Evolutionary conservation across 2,329 filamentous ascomycete species (phyloP).

Genomic region (Ascochyta clinopodiicola): DNA sequence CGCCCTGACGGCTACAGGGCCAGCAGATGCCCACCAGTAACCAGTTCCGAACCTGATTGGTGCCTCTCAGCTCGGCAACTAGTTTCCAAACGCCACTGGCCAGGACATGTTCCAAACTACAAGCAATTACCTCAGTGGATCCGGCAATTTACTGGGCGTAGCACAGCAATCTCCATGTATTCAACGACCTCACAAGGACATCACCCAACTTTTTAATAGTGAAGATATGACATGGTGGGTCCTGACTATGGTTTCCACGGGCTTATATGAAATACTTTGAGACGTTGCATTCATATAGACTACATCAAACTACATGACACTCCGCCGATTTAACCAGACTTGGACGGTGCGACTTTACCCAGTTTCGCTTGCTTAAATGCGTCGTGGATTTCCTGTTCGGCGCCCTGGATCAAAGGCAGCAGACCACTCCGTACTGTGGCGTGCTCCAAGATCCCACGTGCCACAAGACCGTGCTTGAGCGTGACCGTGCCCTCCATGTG

Average conservation of each 20-base stretch:
- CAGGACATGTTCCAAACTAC: background rate
- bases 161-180: conserved; percentile 34
- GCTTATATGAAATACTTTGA: background rate
- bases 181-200: conserved; percentile 30
- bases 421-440: conserved; percentile 59
- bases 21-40: too few species aligned
- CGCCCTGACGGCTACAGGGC: too few species aligned
- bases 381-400: conserved; percentile 53
- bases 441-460: conserved; percentile 57
- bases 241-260: conserved; percentile 11
- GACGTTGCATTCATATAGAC: too few species aligned
- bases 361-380: conserved; percentile 47
- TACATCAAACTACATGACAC: too few species aligned
- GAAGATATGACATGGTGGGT: conserved; percentile 29
- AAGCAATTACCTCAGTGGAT: background rate
- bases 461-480: conserved; percentile 60
- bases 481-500: conserved; percentile 63
- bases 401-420: conserved; percentile 53
- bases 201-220: conserved; percentile 32
- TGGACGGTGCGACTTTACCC: conserved; percentile 40
- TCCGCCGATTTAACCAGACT: background rate
- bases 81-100: too few species aligned
- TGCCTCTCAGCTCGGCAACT: too few species aligned
- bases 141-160: conserved; percentile 31
- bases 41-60: too few species aligned